Conservation (phyloP, 345 rosid species). For the Citrus reticulata region DNA sequence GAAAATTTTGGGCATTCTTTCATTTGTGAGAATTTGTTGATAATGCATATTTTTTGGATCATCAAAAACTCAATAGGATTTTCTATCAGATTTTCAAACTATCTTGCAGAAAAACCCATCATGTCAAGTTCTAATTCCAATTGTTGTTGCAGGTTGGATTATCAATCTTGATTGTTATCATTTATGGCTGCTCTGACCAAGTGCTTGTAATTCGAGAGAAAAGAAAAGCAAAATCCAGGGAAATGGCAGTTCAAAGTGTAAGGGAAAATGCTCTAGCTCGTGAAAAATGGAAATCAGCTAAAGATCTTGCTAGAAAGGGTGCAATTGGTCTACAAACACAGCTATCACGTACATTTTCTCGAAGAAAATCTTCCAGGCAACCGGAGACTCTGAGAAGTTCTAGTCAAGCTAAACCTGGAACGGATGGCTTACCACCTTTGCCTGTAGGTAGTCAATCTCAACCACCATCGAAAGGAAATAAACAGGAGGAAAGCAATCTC, state of each 20-base stretch:
- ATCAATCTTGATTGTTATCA: slow-evolving; percentile 67
- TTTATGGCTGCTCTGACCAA: slow-evolving; percentile 97
- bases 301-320: slow-evolving; percentile 77
- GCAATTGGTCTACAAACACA: slow-evolving; percentile 67
- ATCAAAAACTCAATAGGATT: neutral
- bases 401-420: slow-evolving; percentile 58
- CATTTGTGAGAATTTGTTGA: neutral
- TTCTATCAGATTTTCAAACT: neutral
- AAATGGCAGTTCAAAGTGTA: slow-evolving; percentile 85
- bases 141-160: slow-evolving; percentile 61
- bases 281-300: slow-evolving; percentile 91
- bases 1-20: neutral
- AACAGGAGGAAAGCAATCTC: slow-evolving; percentile 62
- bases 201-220: slow-evolving; percentile 84
- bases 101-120: slow-evolving; percentile 4
- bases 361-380: slow-evolving; percentile 53
- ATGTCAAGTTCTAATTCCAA: slow-evolving; percentile 15
- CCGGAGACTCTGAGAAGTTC: slow-evolving; percentile 44
- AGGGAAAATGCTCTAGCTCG: slow-evolving; percentile 67
- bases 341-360: slow-evolving; percentile 82
- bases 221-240: slow-evolving; percentile 83
- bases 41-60: neutral
- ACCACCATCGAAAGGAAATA: slow-evolving; percentile 48
- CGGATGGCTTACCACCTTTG: slow-evolving; percentile 51
- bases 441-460: slow-evolving; percentile 23